Percentiles rank a stretch among this genome's conserved stretches.
Evolutionary conservation across 192 early-diverging fungal species (phyloP).

Genomic region (Podila horticola): DNA sequence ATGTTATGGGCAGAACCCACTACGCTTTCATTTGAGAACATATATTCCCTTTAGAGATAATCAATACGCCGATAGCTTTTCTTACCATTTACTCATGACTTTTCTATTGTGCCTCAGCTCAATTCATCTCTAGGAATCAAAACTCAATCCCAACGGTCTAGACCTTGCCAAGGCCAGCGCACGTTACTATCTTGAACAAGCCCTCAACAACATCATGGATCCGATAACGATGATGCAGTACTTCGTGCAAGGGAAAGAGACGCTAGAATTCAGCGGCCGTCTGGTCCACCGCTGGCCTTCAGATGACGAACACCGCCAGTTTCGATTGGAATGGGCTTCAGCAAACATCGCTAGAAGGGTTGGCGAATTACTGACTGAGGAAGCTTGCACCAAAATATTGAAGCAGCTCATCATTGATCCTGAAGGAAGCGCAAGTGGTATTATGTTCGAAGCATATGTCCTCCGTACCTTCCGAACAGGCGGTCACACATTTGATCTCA

Average conservation of each 20-base stretch:
- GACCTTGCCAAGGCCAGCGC: not conserved
- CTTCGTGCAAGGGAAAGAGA: constrained; percentile 25
- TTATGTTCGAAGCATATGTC: constrained; percentile 38
- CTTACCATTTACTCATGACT: not conserved
- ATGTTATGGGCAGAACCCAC: not conserved
- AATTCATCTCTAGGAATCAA: not conserved
- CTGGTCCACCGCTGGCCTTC: constrained; percentile 33
- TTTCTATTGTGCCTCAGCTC: not conserved
- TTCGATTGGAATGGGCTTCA: constrained; percentile 38
- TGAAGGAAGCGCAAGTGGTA: constrained; percentile 16
- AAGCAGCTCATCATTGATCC: constrained; percentile 7
- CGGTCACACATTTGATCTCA: constrained; percentile 17
- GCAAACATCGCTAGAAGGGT: constrained; percentile 19
- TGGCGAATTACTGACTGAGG: constrained; percentile 11
- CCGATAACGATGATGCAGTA: constrained; percentile 22
- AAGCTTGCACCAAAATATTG: constrained; percentile 15
- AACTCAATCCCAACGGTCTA: not conserved
- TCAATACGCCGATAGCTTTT: not conserved
- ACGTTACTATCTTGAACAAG: constrained; percentile 21
- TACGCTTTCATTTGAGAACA: not conserved
- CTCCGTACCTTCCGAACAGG: constrained; percentile 22
- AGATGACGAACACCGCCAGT: constrained; percentile 12
- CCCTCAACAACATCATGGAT: constrained; percentile 13
- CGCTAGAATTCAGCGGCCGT: constrained; percentile 26
- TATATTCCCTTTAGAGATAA: not conserved